These are phyloP conservation scores for Didymella pinodella DNA, from an alignment of 2,329 filamentous ascomycete species.

Conservation along the genomic window DNA sequence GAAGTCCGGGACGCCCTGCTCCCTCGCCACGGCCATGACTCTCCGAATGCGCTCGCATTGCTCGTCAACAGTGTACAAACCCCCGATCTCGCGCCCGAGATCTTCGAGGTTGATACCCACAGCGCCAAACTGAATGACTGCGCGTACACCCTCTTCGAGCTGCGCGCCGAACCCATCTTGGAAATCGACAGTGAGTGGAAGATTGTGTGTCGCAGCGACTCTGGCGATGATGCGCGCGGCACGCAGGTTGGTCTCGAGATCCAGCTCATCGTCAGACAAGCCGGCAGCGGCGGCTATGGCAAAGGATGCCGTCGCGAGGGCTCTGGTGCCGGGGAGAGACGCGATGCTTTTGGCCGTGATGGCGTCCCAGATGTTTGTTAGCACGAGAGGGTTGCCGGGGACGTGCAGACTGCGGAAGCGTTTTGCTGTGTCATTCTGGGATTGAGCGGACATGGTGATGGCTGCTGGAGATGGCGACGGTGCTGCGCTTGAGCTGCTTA, in stretches of 20 bases:
- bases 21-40: conserved; percentile 55
- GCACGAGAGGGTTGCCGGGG: conserved; percentile 60
- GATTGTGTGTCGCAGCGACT: conserved; percentile 51
- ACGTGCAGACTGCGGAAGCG: conserved; percentile 55
- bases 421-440: conserved; percentile 4
- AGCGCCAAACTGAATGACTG: conserved; percentile 60
- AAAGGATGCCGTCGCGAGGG: conserved; percentile 51
- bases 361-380: conserved; percentile 66
- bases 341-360: conserved; percentile 58
- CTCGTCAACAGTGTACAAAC: conserved; percentile 53
- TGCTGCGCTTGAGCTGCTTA: neutral
- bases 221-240: conserved; percentile 57
- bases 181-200: conserved; percentile 65
- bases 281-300: conserved; percentile 46
- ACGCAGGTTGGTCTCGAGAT: conserved; percentile 60
- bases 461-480: neutral
- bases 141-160: conserved; percentile 56
- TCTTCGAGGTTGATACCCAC: conserved; percentile 70
- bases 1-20: conserved; percentile 56
- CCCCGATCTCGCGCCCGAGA: conserved; percentile 43
- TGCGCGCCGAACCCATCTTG: conserved; percentile 66
- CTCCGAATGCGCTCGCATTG: conserved; percentile 59
- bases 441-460: neutral
- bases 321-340: conserved; percentile 53
- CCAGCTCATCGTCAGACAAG: conserved; percentile 53